A percentile compares a stretch with the other conserved stretches of the same genome.
phyloP scores from a whole-genome alignment of 768 basidiomycete species.

The Rhodotorula taiwanensis region DNA sequence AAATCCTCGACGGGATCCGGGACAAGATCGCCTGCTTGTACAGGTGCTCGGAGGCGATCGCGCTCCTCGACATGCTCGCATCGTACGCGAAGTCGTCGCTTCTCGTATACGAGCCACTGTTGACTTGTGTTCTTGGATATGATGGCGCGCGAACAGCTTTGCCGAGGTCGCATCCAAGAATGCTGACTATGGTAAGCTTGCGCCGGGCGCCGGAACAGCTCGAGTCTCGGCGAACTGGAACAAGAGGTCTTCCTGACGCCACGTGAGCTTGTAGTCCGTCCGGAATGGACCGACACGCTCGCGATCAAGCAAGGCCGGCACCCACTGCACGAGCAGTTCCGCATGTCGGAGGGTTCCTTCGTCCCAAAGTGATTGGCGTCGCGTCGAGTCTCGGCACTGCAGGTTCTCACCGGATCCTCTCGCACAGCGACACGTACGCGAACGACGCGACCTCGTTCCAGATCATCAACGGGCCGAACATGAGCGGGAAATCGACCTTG shows the following conservation, averaged over 20 bases:
- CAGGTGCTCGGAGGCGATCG: slow-evolving; percentile 84
- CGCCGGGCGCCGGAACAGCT: too few species aligned
- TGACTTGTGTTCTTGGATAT: too few species aligned
- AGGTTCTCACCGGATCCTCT: slow-evolving; percentile 42
- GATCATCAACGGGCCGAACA: slow-evolving; percentile 51
- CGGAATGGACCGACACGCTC: slow-evolving; percentile 81
- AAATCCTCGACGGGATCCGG: slow-evolving; percentile 64
- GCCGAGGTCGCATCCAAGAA: slow-evolving; percentile 24
- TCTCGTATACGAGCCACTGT: too few species aligned
- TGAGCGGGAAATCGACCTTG: slow-evolving; percentile 73
- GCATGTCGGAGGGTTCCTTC: slow-evolving; percentile 49
- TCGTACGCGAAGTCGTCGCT: too few species aligned
- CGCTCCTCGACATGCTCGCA: slow-evolving; percentile 81
- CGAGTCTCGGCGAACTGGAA: too few species aligned
- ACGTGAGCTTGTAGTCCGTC: too few species aligned
- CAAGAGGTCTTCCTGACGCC: too few species aligned
- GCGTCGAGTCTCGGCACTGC: not conserved
- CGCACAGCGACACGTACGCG: slow-evolving; percentile 85
- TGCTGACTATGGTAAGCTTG: slow-evolving; percentile 35
- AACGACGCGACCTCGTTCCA: slow-evolving; percentile 79
- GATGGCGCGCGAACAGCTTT: too few species aligned
- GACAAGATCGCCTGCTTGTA: slow-evolving; percentile 71
- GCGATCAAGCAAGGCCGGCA: slow-evolving; percentile 85
- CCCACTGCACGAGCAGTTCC: slow-evolving; percentile 66
- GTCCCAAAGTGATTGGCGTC: slow-evolving; percentile 34